A percentile compares a stretch with the other conserved stretches of the same genome.
phyloP scores from a whole-genome alignment of 2,329 filamentous ascomycete species.

The Nemania sp. region DNA sequence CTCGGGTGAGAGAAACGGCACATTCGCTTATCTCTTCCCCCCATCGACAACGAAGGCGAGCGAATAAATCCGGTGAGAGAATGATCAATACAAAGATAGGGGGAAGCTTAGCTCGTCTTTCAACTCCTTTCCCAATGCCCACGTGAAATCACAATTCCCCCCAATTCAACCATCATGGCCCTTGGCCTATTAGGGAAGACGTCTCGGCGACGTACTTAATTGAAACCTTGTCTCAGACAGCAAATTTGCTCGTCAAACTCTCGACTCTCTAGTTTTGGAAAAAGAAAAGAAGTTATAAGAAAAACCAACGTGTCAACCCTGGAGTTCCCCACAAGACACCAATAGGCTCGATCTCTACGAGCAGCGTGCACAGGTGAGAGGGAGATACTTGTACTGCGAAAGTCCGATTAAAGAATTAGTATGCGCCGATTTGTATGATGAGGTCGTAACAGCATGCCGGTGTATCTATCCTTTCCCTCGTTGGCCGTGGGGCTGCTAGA shows the following conservation, averaged over 20 bases:
- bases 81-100: slow-evolving; percentile 18
- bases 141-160: slow-evolving; percentile 22
- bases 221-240: slow-evolving; percentile 20
- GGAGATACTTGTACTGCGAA: slow-evolving; percentile 19
- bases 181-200: slow-evolving; percentile 21
- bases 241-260: slow-evolving; percentile 16
- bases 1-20: neutral
- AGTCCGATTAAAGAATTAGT: slow-evolving; percentile 25
- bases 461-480: slow-evolving; percentile 30
- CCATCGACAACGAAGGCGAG: neutral
- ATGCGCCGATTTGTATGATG: slow-evolving; percentile 42
- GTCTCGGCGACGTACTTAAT: slow-evolving; percentile 12
- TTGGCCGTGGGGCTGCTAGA: slow-evolving; percentile 47
- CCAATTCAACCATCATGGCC: slow-evolving; percentile 16
- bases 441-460: slow-evolving; percentile 35
- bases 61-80: slow-evolving; percentile 1
- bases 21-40: slow-evolving; percentile 3
- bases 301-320: neutral
- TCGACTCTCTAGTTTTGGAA: slow-evolving; percentile 16
- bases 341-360: slow-evolving; percentile 16
- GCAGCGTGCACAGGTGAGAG: slow-evolving; percentile 15
- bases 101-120: slow-evolving; percentile 30
- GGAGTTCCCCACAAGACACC: slow-evolving; percentile 14
- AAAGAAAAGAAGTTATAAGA: slow-evolving; percentile 16
- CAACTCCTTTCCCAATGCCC: slow-evolving; percentile 37